Conservation (phyloP, 1,139 yeast genomes). For the Ogataea hybrid region DNA sequence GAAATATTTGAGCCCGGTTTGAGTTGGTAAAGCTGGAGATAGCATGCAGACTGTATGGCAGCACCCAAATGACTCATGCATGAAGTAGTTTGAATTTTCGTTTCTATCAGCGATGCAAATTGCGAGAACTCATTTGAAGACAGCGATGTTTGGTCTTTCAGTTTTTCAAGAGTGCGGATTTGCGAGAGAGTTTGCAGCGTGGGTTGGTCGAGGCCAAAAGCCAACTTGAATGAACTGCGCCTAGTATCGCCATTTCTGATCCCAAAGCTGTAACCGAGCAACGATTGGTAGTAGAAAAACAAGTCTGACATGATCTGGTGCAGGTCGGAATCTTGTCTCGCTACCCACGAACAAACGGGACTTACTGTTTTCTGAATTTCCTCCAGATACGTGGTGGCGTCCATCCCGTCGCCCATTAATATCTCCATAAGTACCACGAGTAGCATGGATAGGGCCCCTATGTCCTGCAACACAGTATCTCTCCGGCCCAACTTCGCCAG, state of each 20-base stretch:
- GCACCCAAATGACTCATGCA: not conserved
- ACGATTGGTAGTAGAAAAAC: constrained; percentile 11
- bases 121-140: constrained; percentile 1
- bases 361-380: constrained; percentile 8
- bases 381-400: constrained; percentile 12
- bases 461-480: not conserved
- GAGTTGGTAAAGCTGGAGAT: constrained; percentile 14
- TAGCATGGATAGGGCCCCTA: constrained; percentile 3
- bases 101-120: constrained; percentile 1
- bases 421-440: constrained; percentile 15
- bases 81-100: constrained; percentile 1
- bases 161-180: constrained; percentile 5
- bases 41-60: constrained; percentile 16
- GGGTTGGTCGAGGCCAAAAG: constrained; percentile 3
- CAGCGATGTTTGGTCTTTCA: constrained; percentile 2
- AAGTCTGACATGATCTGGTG: constrained; percentile 10
- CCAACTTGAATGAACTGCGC: not conserved
- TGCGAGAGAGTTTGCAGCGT: constrained; percentile 3
- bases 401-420: constrained; percentile 15
- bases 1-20: not conserved
- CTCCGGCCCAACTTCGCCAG: constrained; percentile 8
- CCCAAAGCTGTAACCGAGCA: constrained; percentile 2
- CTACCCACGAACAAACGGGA: constrained; percentile 2
- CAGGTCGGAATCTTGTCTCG: constrained; percentile 2
- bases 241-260: not conserved